phyloP scores from a whole-genome alignment of 169 alveolate species.

The Plasmodium malariae region DNA sequence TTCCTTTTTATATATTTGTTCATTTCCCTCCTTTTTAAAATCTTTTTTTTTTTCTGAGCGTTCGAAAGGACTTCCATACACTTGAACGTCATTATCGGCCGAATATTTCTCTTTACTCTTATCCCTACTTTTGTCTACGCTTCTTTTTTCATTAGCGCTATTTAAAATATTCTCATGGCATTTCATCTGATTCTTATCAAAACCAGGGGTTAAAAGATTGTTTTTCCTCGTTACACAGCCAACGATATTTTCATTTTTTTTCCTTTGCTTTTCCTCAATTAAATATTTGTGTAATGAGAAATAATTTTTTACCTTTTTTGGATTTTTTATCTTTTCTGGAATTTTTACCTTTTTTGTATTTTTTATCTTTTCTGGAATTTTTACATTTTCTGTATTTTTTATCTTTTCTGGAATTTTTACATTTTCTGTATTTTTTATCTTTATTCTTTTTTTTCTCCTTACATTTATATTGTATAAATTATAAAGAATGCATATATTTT shows the following conservation, averaged over 20 bases:
- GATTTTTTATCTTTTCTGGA: too few relatives aligned
- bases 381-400: too few relatives aligned
- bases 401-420: too few relatives aligned
- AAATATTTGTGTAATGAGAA: background rate
- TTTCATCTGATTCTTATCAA: too few relatives aligned
- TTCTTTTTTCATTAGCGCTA: background rate
- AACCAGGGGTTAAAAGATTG: background rate
- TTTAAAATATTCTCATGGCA: too few relatives aligned
- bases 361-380: too few relatives aligned
- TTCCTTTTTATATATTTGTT: background rate
- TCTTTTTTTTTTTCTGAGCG: too few relatives aligned
- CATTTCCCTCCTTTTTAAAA: background rate
- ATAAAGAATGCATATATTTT: background rate
- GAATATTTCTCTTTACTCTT: too few relatives aligned
- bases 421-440: too few relatives aligned
- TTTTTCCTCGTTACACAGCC: background rate
- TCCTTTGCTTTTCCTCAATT: constrained; percentile 1
- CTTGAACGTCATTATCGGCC: too few relatives aligned
- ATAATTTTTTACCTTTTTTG: background rate
- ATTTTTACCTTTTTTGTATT: too few relatives aligned
- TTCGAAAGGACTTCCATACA: too few relatives aligned
- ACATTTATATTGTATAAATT: constrained; percentile 16
- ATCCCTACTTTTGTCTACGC: background rate
- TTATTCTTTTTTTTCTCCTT: background rate
- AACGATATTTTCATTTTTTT: background rate